Conservation (phyloP, 345 rosid species). For the Gossypioides kirkii region DNA sequence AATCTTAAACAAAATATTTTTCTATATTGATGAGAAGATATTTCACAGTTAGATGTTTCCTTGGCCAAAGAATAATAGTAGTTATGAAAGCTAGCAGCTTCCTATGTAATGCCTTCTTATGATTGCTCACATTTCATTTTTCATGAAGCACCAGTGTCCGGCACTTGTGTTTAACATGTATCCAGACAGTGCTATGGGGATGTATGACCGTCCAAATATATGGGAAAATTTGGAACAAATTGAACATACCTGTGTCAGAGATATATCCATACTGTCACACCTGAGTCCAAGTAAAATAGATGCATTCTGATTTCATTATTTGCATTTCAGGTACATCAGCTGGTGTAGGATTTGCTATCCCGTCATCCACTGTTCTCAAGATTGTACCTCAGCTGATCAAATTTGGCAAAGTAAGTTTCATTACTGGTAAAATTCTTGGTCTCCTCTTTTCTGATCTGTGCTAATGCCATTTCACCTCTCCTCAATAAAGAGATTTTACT, state of each 20-base stretch:
- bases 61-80: background rate
- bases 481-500: background rate
- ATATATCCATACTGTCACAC: background rate
- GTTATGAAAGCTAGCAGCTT: background rate
- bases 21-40: background rate
- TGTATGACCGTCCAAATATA: background rate
- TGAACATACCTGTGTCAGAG: background rate
- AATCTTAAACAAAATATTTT: background rate
- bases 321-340: slow-evolving; percentile 75
- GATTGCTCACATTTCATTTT: background rate
- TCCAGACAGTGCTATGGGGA: background rate
- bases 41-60: background rate
- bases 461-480: background rate
- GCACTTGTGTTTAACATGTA: background rate
- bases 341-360: slow-evolving; percentile 96
- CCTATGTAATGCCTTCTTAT: background rate
- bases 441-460: background rate
- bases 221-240: background rate
- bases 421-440: background rate
- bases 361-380: slow-evolving; percentile 79
- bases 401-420: slow-evolving; percentile 66
- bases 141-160: background rate
- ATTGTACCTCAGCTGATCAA: slow-evolving; percentile 88
- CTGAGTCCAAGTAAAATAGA: background rate
- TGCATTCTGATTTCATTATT: slow-evolving; percentile 12